Base-by-base conservation (phyloP, 1,284 basidiomycete species). In the Cystobasidiaceae sp. region DNA sequence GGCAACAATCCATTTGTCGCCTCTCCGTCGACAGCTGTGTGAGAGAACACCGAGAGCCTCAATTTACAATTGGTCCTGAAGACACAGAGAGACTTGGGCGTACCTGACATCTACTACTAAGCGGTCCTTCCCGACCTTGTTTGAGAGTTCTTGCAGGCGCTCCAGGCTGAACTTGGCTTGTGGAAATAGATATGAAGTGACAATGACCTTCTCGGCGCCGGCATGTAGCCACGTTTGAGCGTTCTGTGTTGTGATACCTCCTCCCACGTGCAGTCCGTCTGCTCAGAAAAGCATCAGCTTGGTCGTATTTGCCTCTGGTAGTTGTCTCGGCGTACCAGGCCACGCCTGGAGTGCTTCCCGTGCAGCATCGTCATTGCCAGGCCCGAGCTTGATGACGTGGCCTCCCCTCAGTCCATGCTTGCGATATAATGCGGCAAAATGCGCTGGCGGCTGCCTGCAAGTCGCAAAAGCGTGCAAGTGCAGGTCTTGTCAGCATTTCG, bases 311-410 rank as follows among this genome's bases (percentile, higher is more conserved):
- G 37, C 19, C 32, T 13, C 39, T 34, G 5, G 13, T 34, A 39
- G 25, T 27, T 25, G 23, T 4, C 11, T 32, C 28, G 17, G 46
- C 72, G 33, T 30, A 87, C 89, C 84, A 74, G 85, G 85, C 96
- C 96, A 99, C 23, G 88, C 85, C 9, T 76, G 75, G 13, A 97
- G 80, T 0, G 93, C 93, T 64, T 88, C 85, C 67, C 78, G 82
- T 5, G 96, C 94, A 8, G 93, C 91, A 9, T 81, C 82, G 69
- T 97, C 92, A 73, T 98, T 98, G 2, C 78, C 76, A 1, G 87
- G 85, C 3, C 96, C 96, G 6, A 99, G 85, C 79, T 97, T 98
- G 74, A 99, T 97, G 34, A 99, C 86, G 81, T 98, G 96, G 0
- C 91, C 93, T 0, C 94, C 96, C 41, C 79, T 80, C 1, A 99